phyloP scores from a whole-genome alignment of 1,284 basidiomycete genomes.

The Gymnopus androsaceus region DNA sequence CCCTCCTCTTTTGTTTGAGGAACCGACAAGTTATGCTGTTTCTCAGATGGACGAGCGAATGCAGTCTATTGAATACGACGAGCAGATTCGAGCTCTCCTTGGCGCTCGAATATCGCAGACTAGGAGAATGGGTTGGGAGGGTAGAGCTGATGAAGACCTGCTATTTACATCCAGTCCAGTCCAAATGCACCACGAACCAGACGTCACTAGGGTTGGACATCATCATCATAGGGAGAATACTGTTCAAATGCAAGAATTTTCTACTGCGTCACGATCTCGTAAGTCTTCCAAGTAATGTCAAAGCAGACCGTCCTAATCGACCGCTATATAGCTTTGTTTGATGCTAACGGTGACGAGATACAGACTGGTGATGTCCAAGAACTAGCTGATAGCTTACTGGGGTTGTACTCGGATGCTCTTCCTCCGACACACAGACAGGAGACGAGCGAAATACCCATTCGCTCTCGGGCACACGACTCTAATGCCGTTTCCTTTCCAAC shows the following conservation, averaged over 20 bases:
- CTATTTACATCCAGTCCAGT: slow-evolving; percentile 29
- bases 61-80: slow-evolving; percentile 20
- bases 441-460: not conserved
- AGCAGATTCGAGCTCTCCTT: slow-evolving; percentile 17
- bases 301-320: not conserved
- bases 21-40: slow-evolving; percentile 36
- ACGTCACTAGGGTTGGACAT: slow-evolving; percentile 20
- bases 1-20: slow-evolving; percentile 39
- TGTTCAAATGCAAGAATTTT: slow-evolving; percentile 1
- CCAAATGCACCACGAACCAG: slow-evolving; percentile 10
- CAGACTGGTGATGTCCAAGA: not conserved
- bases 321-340: not conserved
- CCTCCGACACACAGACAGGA: not conserved
- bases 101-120: not conserved
- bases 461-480: not conserved
- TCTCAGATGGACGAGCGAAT: slow-evolving; percentile 13
- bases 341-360: slow-evolving; percentile 5
- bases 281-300: not conserved
- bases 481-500: not conserved
- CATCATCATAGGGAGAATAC: slow-evolving; percentile 10
- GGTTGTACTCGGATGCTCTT: not conserved
- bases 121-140: not conserved
- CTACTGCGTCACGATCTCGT: not conserved
- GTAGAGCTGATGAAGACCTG: slow-evolving; percentile 17
- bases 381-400: not conserved